Percentiles rank a stretch among this genome's conserved stretches.
Conservation (phyloP, 176 grass and related monocot species). For the Coix lacrymajobi region DNA sequence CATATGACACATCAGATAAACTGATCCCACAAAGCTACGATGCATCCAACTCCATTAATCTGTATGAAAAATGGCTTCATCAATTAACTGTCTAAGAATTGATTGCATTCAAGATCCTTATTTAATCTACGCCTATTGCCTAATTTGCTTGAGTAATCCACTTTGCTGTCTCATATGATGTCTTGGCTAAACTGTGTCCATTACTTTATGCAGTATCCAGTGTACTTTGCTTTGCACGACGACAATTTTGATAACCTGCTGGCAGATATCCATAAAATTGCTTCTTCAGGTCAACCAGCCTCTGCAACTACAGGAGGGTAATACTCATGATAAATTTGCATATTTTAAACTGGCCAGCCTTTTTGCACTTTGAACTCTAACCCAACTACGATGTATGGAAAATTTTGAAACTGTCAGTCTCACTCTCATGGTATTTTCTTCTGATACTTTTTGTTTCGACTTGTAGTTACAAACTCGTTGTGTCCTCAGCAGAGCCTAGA, state of each 20-base stretch:
- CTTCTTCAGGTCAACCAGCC: conserved; percentile 64
- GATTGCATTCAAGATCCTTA: conserved; percentile 1
- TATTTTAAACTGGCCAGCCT: neutral
- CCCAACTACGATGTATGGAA: neutral
- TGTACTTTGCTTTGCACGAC: conserved; percentile 78
- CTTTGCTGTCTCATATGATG: neutral
- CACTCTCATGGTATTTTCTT: conserved; percentile 3
- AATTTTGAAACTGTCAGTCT: neutral
- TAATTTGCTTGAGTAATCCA: neutral
- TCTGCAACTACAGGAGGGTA: conserved; percentile 91
- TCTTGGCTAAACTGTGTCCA: conserved; percentile 15
- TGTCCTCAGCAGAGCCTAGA: conserved; percentile 72
- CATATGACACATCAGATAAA: neutral
- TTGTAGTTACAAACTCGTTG: conserved; percentile 82
- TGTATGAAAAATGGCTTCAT: neutral
- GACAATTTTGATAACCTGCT: conserved; percentile 62
- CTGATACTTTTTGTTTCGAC: conserved; percentile 14
- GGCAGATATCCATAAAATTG: conserved; percentile 70
- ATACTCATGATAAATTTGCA: conserved; percentile 29
- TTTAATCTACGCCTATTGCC: neutral
- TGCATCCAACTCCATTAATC: conserved; percentile 5
- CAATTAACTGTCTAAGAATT: neutral
- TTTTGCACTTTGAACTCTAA: neutral
- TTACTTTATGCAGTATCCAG: conserved; percentile 75
- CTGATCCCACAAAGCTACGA: neutral